A percentile compares a stretch with the other conserved stretches of the same genome.
Conservation (phyloP, 1,139 yeast species). For the Protomyces inundatus region DNA sequence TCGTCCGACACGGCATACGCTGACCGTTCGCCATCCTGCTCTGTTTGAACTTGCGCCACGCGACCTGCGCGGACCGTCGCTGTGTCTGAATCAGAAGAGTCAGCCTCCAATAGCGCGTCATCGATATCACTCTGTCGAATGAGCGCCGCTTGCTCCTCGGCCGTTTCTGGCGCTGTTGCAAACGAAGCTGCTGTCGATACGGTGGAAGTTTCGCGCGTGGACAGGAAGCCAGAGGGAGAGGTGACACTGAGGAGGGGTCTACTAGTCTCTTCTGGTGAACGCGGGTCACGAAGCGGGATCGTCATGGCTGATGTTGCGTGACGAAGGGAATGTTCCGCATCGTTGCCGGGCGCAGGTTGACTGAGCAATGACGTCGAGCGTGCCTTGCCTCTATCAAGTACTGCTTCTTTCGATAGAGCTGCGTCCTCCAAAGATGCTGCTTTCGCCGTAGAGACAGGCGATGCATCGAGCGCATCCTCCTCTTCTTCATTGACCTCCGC, state of each 20-base stretch:
- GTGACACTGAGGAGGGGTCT: neutral
- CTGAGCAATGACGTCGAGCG: neutral
- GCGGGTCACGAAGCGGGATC: neutral
- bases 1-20: constrained; percentile 1
- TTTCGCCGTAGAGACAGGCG: neutral
- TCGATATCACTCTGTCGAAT: neutral
- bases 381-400: too few species aligned
- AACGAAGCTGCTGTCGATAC: constrained; percentile 10
- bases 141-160: constrained; percentile 6
- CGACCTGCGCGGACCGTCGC: neutral
- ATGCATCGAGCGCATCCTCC: neutral
- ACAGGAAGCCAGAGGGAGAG: neutral
- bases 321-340: neutral
- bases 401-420: neutral
- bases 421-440: neutral
- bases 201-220: constrained; percentile 1
- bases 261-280: neutral
- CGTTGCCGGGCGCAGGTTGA: neutral
- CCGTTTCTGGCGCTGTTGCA: constrained; percentile 16
- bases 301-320: neutral
- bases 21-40: neutral
- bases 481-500: neutral
- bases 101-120: neutral
- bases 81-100: neutral
- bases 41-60: neutral